Evolutionary conservation across 2,329 filamentous ascomycete genomes (phyloP), one percentile per base, ranked within the genome.

Genomic region (Xylariaceae sp.): DNA sequence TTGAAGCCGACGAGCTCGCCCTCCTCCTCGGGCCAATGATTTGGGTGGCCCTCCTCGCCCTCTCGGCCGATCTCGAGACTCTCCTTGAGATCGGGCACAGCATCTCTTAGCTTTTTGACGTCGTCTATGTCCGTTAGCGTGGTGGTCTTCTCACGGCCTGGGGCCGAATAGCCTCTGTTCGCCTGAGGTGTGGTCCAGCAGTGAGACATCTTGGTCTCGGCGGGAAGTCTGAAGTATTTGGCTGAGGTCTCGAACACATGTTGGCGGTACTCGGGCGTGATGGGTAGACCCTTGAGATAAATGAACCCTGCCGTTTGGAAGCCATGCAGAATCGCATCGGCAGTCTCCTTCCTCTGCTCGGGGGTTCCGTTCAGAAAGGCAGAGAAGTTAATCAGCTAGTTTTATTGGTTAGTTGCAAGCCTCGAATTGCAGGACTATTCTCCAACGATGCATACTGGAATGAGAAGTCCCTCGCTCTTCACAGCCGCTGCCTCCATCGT

Each of bases 231-330:
- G 73, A 95, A 95, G 79, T 93, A 93, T 59, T 78, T 75, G 48
- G 87, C 85, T 4, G 89, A 92, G 54, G 81, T 79, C 59, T 77
- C 71, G 71, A 95, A 96, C 57, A 88, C 81, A 54, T 81, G 73
- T 56, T 81, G 72, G 12, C 91, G 76, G 9, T 81, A 80, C 7
- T 81, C 75, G 2, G 82, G 67, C 0, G 86, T 74, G 57, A 96
- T 88, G 41, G 89, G 84, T 63, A 93, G 87, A 73, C 93, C 90
- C 65, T 87, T 87, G 40, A 96, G 84, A 74, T 96, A 96, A 69
- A 97, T 84, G 78, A 97, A 96, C 54, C 93, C 93, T 2, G 92
- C 89, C 1, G 83, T 88, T 67, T 92, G 89, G 77, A 97, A 96
- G 42, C 90, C 92, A 50, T 85, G 70, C 12, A 93, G 85, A 64